Percentiles rank a stretch among this genome's conserved stretches.
Conservation (phyloP, 495 filamentous ascomycete species). For the Neurospora sp. region DNA sequence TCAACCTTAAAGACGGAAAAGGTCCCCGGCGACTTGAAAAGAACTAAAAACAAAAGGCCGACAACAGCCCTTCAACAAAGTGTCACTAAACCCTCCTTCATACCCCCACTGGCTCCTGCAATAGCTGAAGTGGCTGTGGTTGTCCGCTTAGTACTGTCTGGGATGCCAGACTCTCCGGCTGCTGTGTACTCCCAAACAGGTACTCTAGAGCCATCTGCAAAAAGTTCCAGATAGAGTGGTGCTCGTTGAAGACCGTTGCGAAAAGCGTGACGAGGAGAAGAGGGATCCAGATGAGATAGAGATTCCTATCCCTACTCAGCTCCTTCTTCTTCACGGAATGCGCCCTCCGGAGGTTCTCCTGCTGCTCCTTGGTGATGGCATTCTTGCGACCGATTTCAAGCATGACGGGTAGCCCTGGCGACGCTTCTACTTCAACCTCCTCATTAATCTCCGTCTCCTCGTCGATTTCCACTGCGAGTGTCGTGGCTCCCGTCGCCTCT, state of each 20-base stretch:
- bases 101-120: background rate
- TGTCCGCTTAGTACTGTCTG: background rate
- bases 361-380: slow-evolving; percentile 57
- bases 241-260: slow-evolving; percentile 13
- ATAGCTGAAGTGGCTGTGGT: background rate
- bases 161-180: background rate
- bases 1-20: background rate
- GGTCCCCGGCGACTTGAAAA: background rate
- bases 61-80: background rate
- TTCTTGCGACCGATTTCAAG: slow-evolving; percentile 42
- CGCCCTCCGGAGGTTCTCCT: slow-evolving; percentile 58
- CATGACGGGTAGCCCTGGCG: slow-evolving; percentile 25
- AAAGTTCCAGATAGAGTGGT: background rate
- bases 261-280: slow-evolving; percentile 14
- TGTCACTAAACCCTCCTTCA: background rate
- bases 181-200: background rate
- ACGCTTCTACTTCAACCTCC: slow-evolving; percentile 9
- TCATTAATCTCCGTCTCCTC: slow-evolving; percentile 3
- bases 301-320: slow-evolving; percentile 61
- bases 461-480: background rate
- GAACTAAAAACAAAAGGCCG: background rate
- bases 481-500: background rate
- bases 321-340: slow-evolving; percentile 68
- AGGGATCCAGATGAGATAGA: slow-evolving; percentile 67
- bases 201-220: background rate